Conservation (phyloP, 2,329 filamentous ascomycete genomes). For the Sporothrix euskadiensis region DNA sequence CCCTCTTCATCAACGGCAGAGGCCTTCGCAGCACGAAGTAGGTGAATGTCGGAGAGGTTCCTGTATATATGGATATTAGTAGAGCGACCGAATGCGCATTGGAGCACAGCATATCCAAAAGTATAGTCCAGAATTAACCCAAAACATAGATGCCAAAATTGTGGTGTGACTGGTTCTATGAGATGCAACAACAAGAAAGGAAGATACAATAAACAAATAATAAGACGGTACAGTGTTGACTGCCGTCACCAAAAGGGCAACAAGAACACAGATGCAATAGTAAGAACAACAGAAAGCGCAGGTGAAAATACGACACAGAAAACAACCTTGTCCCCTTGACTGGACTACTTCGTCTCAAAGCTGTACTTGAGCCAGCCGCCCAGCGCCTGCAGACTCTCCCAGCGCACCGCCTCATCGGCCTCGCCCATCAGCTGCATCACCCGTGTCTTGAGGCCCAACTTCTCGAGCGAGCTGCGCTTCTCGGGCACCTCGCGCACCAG, state of each 20-base stretch:
- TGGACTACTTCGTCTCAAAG: constrained; percentile 49
- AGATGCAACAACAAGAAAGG: constrained; percentile 17
- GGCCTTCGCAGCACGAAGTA: constrained; percentile 22
- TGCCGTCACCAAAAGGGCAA: constrained; percentile 2
- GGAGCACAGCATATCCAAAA: not conserved
- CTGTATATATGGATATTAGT: too few relatives aligned
- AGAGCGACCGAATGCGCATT: too few relatives aligned
- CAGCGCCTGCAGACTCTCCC: constrained; percentile 87
- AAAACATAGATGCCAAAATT: not conserved
- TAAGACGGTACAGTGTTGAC: not conserved
- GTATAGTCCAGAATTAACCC: not conserved
- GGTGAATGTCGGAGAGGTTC: not conserved
- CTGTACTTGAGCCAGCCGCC: constrained; percentile 66
- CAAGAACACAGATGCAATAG: constrained; percentile 4
- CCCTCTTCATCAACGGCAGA: constrained; percentile 18
- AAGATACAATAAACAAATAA: not conserved
- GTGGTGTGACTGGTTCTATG: constrained; percentile 23
- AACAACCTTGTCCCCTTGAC: not conserved
- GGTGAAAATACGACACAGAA: not conserved
- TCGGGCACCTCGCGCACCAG: constrained; percentile 89
- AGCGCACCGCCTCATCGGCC: constrained; percentile 81
- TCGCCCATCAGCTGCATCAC: constrained; percentile 95
- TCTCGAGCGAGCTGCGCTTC: constrained; percentile 76
- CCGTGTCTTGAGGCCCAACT: constrained; percentile 77
- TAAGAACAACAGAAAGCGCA: not conserved